Conservation (phyloP, 805 yeast genomes). For the Ogataea philodendri region DNA sequence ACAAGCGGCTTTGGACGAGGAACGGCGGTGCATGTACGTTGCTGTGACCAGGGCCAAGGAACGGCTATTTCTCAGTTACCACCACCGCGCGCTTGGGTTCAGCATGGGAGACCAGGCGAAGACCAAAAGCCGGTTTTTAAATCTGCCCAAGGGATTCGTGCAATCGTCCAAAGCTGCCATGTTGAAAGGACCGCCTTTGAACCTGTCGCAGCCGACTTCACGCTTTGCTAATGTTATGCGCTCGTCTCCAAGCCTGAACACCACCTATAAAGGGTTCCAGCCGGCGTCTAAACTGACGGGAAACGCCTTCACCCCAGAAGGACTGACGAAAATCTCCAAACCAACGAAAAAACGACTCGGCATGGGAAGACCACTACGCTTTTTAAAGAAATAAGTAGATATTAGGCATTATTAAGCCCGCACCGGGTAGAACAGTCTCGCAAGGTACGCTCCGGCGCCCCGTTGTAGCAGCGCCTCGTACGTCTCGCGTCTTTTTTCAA, state of each 20-base stretch:
- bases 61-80: conserved; percentile 26
- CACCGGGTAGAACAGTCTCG: conserved; percentile 27
- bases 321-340: conserved; percentile 2
- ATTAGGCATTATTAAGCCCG: conserved; percentile 18
- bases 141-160: conserved; percentile 10
- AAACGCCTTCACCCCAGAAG: conserved; percentile 1
- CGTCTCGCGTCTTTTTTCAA: conserved; percentile 1
- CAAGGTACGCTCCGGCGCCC: conserved; percentile 16
- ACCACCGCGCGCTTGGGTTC: conserved; percentile 18
- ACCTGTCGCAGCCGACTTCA: too few relatives aligned
- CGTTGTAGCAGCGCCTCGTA: conserved; percentile 12
- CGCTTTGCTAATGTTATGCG: too few relatives aligned
- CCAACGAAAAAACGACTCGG: conserved; percentile 26
- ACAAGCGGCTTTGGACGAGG: conserved; percentile 48
- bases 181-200: too few relatives aligned
- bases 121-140: conserved; percentile 12
- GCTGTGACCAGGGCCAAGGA: conserved; percentile 81
- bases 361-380: conserved; percentile 28
- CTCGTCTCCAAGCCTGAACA: neutral
- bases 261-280: conserved; percentile 1
- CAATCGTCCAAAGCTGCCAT: neutral
- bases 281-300: conserved; percentile 1
- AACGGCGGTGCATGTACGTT: conserved; percentile 81
- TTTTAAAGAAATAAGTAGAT: conserved; percentile 11
- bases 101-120: conserved; percentile 14